Conservation (phyloP, 306 rosid genomes). For the Argentina anserina region DNA sequence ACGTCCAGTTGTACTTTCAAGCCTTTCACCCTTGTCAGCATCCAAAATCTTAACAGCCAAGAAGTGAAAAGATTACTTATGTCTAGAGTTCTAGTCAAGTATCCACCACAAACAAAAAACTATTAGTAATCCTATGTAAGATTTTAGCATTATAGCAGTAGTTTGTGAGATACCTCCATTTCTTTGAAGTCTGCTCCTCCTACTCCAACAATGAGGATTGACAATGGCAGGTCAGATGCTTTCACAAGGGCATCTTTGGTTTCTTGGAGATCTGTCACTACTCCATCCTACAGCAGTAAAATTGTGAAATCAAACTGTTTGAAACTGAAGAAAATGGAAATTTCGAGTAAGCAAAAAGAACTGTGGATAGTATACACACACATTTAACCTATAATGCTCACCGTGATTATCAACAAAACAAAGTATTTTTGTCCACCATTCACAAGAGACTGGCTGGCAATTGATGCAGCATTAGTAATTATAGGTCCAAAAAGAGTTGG, state of each 20-base stretch:
- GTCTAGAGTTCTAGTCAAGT: not conserved
- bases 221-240: constrained; percentile 92
- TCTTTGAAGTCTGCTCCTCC: constrained; percentile 99
- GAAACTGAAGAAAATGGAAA: constrained; percentile 7
- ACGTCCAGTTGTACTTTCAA: constrained; percentile 79
- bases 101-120: not conserved
- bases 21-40: constrained; percentile 93
- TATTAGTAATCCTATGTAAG: not conserved
- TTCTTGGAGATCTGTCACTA: constrained; percentile 99
- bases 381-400: constrained; percentile 31
- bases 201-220: constrained; percentile 95
- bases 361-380: not conserved
- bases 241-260: constrained; percentile 95
- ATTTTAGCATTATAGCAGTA: not conserved
- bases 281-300: constrained; percentile 78
- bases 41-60: constrained; percentile 58
- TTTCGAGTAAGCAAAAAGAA: not conserved
- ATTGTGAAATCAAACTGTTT: constrained; percentile 27
- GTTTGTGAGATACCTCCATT: constrained; percentile 75
- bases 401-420: constrained; percentile 90
- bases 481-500: constrained; percentile 99
- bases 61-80: constrained; percentile 13
- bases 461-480: constrained; percentile 76
- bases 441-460: constrained; percentile 92
- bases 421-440: constrained; percentile 77